Evolutionary conservation across 2,329 filamentous ascomycete species (phyloP).

Genomic region (Rugonectria rugulosa): DNA sequence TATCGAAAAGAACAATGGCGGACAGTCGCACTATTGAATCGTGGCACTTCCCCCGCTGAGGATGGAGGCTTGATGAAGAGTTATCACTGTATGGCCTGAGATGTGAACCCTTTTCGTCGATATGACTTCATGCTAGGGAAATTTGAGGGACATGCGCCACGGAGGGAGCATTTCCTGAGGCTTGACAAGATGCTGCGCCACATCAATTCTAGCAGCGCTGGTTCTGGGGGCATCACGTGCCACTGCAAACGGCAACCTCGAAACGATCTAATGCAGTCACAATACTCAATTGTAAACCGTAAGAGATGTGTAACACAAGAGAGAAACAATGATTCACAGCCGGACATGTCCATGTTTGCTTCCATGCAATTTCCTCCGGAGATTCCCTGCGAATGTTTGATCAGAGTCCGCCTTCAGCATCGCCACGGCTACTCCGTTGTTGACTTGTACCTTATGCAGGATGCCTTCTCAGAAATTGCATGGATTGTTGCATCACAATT

Average conservation of each 20-base stretch:
- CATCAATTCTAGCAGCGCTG: constrained; percentile 7
- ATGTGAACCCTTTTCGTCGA: constrained; percentile 12
- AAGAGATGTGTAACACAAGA: not conserved
- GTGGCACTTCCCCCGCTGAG: no score
- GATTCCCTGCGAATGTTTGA: no score
- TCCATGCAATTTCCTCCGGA: no score
- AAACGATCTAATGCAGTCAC: no score
- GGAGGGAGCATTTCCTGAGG: constrained; percentile 26
- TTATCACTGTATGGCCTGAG: constrained; percentile 19
- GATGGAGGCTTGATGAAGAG: constrained; percentile 5
- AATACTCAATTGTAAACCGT: not conserved
- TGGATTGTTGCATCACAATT: no score
- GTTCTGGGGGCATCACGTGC: constrained; percentile 7
- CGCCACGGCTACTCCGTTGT: no score
- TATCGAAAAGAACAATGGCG: constrained; percentile 11
- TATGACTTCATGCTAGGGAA: constrained; percentile 20
- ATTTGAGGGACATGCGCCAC: no score
- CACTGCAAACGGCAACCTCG: not conserved
- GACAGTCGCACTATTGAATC: no score
- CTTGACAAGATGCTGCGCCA: constrained; percentile 38
- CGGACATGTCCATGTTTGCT: no score
- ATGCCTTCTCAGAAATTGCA: no score
- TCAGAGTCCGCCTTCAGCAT: no score
- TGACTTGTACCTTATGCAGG: no score
- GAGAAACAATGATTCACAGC: constrained; percentile 13